phyloP scores from a whole-genome alignment of 106 monocot species.

The Triglochin maritima region DNA sequence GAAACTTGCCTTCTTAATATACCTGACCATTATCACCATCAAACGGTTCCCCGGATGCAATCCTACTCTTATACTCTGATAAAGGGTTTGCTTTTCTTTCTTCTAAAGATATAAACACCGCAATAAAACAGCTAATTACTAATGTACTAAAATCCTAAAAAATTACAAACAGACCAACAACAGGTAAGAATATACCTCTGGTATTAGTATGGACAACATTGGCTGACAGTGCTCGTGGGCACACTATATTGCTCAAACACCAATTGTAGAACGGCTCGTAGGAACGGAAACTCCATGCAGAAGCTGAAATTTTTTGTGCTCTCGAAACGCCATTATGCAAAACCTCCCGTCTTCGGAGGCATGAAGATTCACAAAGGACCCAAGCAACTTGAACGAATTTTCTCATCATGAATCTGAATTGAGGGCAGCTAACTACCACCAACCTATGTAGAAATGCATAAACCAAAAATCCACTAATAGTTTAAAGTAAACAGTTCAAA shows the following conservation, averaged over 20 bases:
- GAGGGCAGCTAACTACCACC: too few species aligned
- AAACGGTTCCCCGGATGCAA: slow-evolving; percentile 57
- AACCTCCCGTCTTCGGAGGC: not conserved
- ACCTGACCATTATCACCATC: slow-evolving; percentile 88
- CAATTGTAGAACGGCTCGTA: not conserved
- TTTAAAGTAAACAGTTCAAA: too few species aligned
- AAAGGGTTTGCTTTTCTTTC: slow-evolving; percentile 52
- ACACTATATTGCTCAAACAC: not conserved
- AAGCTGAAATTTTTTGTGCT: too few species aligned
- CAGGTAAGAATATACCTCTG: not conserved
- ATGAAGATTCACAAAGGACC: not conserved
- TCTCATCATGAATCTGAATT: not conserved
- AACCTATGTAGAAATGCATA: too few species aligned
- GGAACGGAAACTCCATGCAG: too few species aligned
- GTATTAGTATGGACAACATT: not conserved
- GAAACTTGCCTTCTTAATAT: not conserved
- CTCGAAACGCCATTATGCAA: not conserved
- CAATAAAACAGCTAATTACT: too few species aligned
- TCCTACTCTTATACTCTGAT: slow-evolving; percentile 74
- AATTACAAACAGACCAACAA: too few species aligned
- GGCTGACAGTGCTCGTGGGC: not conserved
- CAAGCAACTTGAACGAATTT: not conserved
- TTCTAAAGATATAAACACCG: slow-evolving; percentile 4
- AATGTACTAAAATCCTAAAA: too few species aligned
- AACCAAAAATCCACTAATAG: too few species aligned